These are phyloP conservation scores for Linnemannia schmuckeri DNA, from an alignment of 192 early-diverging fungal genomes.

Conservation along the genomic window DNA sequence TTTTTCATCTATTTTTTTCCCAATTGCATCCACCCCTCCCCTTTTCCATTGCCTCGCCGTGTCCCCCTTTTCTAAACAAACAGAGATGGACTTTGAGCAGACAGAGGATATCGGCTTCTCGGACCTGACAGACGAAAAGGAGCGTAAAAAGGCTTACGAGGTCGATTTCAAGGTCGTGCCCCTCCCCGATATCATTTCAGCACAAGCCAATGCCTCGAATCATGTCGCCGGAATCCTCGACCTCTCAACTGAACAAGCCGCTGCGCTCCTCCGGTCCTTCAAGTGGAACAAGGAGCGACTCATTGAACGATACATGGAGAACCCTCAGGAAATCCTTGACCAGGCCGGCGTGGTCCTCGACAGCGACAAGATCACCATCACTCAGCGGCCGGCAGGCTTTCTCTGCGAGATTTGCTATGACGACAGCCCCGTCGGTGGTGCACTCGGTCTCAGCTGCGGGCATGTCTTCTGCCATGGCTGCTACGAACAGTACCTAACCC, in stretches of 20 bases:
- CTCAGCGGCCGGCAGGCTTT: conserved; percentile 64
- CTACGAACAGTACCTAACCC: conserved; percentile 84
- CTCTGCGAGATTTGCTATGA: conserved; percentile 92
- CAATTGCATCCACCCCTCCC: background rate
- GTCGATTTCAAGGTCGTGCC: conserved; percentile 79
- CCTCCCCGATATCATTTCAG: conserved; percentile 65
- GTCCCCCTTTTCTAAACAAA: background rate
- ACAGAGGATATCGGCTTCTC: conserved; percentile 66
- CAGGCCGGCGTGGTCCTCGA: conserved; percentile 78
- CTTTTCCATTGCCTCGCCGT: background rate
- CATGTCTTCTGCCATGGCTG: conserved; percentile 92
- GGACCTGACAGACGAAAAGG: conserved; percentile 66
- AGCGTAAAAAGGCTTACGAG: conserved; percentile 72
- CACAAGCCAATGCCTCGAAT: conserved; percentile 72
- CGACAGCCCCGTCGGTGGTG: conserved; percentile 66
- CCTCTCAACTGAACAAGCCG: conserved; percentile 72
- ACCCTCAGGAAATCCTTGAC: conserved; percentile 65
- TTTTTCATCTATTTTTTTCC: background rate
- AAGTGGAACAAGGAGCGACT: conserved; percentile 89
- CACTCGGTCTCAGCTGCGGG: conserved; percentile 81
- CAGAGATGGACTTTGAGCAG: conserved; percentile 61
- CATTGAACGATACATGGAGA: conserved; percentile 82
- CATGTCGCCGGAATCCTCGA: conserved; percentile 84
- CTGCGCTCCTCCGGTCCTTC: conserved; percentile 81
- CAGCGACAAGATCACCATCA: conserved; percentile 52